Base-by-base conservation (phyloP, 169 alveolate species). In the Plasmodium adleri region DNA sequence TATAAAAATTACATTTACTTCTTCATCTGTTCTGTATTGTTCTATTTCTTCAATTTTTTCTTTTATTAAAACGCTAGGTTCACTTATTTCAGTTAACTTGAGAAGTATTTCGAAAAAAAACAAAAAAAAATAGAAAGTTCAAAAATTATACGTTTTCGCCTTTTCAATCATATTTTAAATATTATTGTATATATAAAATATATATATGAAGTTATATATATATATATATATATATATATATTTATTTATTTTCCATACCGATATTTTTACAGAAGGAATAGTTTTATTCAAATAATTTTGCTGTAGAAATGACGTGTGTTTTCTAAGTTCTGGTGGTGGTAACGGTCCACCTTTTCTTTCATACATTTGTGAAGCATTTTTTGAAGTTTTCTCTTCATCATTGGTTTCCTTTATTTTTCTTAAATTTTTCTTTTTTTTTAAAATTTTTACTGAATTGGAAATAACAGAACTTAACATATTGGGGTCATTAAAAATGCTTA, bases 301-400 rank as follows among this genome's bases (percentile, higher is more conserved):
- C 15, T 78, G 63, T 49, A 78, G 43, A 64, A 78, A 78, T 32
- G 76, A 78, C 8, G 89, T 78, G 7, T 78, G 89, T 8, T 43
- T 64, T 78, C 89, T 20, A 64, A 78, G 89, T 78, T 78, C 89
- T 15, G 89, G 89, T 15, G 89, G 89, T 64, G 89, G 89, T 45
- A 78, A 59, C 13, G 89, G 89, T 9, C 89, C 89, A 45, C 76
- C 67, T 78, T 28, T 78, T 63, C 63, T 47, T 20, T 50, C 39
- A 59, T 56, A 59, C n/a, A 9, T 70, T 56, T 64, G 64, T 22
- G 47, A 70, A 12, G 13, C 7, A 28, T 78, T 78, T 47, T 78
- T 50, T 45, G 67, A 66, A 58, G 28, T 49, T n/a, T 64, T 52
- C 63, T 60, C 39, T 45, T 32, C 80, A 43, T 67, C 64, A 15